phyloP scores from a whole-genome alignment of 306 rosid species.

The Aeschynomene evenia region DNA sequence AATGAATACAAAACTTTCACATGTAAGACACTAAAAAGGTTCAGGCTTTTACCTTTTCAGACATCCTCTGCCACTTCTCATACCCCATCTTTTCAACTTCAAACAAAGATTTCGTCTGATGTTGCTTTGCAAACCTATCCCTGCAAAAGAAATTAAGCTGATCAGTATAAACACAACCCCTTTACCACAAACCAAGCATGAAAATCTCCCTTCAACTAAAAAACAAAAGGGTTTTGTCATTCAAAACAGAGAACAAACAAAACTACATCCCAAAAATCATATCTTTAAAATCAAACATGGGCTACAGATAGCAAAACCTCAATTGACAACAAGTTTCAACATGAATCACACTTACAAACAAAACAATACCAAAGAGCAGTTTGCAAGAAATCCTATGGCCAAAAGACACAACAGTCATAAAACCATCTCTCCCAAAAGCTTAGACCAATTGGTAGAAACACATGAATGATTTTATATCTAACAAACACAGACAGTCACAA shows the following conservation, averaged over 20 bases:
- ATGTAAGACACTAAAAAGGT: neutral
- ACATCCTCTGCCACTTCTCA: constrained; percentile 56
- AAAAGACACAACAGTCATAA: too few species aligned
- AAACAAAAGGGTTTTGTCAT: neutral
- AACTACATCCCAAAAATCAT: neutral
- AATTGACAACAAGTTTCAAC: constrained; percentile 4
- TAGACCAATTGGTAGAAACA: too few species aligned
- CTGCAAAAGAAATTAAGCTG: constrained; percentile 34
- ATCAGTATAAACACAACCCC: neutral
- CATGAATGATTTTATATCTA: too few species aligned
- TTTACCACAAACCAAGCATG: constrained; percentile 10
- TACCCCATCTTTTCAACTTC: constrained; percentile 50
- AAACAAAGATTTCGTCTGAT: constrained; percentile 10
- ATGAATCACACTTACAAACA: neutral
- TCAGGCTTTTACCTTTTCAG: constrained; percentile 40
- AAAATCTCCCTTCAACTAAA: neutral
- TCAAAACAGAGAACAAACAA: neutral
- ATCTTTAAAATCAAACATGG: neutral
- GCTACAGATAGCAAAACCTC: neutral
- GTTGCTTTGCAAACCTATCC: constrained; percentile 40
- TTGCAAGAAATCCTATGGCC: too few species aligned
- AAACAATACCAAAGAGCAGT: neutral
- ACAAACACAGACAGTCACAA: too few species aligned
- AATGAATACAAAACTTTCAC: neutral
- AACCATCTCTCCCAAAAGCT: too few species aligned